Evolutionary conservation across 1,139 yeast genomes (phyloP).

Genomic region (Hyphopichia burtonii): DNA sequence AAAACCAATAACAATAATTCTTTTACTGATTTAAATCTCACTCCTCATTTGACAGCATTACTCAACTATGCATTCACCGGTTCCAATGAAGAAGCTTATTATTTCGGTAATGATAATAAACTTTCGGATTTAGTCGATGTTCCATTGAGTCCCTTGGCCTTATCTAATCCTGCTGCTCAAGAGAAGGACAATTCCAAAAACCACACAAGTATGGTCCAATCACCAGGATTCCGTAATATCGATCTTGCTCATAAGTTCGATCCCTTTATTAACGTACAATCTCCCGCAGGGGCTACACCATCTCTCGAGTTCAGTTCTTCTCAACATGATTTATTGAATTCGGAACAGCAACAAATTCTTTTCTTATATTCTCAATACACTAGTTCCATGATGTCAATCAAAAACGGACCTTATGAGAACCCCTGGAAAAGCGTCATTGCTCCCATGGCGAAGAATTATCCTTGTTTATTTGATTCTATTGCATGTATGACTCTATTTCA

Average conservation of each 20-base stretch:
- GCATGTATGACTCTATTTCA: slow-evolving; percentile 69
- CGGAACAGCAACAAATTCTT: slow-evolving; percentile 38
- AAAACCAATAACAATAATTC: not conserved
- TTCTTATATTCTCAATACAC: slow-evolving; percentile 46
- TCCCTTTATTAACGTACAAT: not conserved
- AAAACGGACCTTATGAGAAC: slow-evolving; percentile 61
- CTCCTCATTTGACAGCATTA: slow-evolving; percentile 47
- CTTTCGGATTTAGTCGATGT: slow-evolving; percentile 14
- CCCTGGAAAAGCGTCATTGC: slow-evolving; percentile 64
- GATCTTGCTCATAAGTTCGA: not conserved
- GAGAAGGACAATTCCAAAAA: not conserved
- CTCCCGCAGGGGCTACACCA: not conserved
- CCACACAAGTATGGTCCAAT: not conserved
- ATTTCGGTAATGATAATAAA: slow-evolving; percentile 6
- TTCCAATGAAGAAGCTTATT: slow-evolving; percentile 19
- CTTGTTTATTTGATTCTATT: slow-evolving; percentile 59
- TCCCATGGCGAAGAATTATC: slow-evolving; percentile 53
- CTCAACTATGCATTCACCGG: slow-evolving; percentile 43
- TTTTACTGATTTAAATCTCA: slow-evolving; percentile 19
- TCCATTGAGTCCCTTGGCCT: slow-evolving; percentile 32
- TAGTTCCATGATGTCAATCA: slow-evolving; percentile 61
- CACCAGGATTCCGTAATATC: not conserved
- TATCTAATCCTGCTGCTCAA: not conserved
- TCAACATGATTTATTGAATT: slow-evolving; percentile 15
- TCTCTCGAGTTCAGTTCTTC: slow-evolving; percentile 8